A percentile compares a stretch with the other conserved stretches of the same genome.
Conservation (phyloP, 371 early-diverging fungal genomes). For the Mucor velutinosus region DNA sequence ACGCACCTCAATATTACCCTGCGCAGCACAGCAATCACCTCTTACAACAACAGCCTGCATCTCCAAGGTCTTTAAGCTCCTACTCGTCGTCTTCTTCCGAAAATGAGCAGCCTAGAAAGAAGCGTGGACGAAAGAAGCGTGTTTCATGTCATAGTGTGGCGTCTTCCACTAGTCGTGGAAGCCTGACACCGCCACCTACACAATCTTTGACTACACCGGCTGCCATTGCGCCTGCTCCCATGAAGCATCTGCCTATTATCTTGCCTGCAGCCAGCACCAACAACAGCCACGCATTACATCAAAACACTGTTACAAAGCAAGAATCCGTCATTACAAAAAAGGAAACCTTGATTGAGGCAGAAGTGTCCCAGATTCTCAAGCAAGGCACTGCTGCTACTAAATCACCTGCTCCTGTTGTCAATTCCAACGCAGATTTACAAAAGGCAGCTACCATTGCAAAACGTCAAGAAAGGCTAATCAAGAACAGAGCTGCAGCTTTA, state of each 20-base stretch:
- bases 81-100: constrained; percentile 14
- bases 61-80: constrained; percentile 8
- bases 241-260: constrained; percentile 1
- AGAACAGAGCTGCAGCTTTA: constrained; percentile 89
- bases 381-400: background rate
- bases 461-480: constrained; percentile 84
- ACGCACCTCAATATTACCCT: background rate
- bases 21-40: background rate
- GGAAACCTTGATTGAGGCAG: background rate
- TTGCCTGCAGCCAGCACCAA: constrained; percentile 3
- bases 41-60: constrained; percentile 3
- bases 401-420: background rate
- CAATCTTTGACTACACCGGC: constrained; percentile 15
- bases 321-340: background rate
- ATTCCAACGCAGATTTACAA: background rate
- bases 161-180: background rate
- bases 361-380: background rate
- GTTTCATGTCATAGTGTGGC: background rate
- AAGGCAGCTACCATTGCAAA: constrained; percentile 51
- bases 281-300: background rate
- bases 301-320: background rate
- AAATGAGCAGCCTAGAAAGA: constrained; percentile 25
- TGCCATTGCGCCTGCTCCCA: constrained; percentile 8
- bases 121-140: constrained; percentile 33
- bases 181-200: background rate